Evolutionary conservation across 306 rosid species (phyloP).

Genomic region (Lathyrus oleraceus): DNA sequence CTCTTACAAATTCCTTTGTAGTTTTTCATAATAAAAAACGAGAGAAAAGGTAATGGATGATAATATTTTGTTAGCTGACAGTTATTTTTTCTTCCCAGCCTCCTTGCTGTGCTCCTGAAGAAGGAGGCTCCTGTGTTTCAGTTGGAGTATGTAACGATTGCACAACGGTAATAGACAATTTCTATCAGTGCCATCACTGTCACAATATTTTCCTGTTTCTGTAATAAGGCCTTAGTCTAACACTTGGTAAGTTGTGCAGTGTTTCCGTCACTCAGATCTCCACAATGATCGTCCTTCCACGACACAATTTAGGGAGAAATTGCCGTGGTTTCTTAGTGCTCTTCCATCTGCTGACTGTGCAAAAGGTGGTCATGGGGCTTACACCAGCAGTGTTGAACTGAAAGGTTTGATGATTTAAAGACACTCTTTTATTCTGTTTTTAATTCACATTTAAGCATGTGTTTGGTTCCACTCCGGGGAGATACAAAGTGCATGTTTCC

Average conservation of each 20-base stretch:
- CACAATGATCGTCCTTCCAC: conserved; percentile 78
- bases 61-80: conserved; percentile 35
- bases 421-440: conserved; percentile 6
- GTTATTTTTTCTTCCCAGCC: conserved; percentile 55
- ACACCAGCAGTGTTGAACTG: conserved; percentile 89
- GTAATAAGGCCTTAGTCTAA: conserved; percentile 37
- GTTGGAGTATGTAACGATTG: conserved; percentile 86
- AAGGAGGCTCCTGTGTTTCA: conserved; percentile 62
- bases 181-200: conserved; percentile 9
- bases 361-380: conserved; percentile 99
- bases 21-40: neutral
- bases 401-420: conserved; percentile 59
- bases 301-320: conserved; percentile 75
- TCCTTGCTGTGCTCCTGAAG: conserved; percentile 82
- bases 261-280: conserved; percentile 85
- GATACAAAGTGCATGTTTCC: too few species aligned
- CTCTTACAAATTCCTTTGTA: neutral
- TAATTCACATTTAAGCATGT: conserved; percentile 12
- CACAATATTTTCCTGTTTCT: conserved; percentile 18
- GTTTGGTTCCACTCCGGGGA: too few species aligned
- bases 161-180: conserved; percentile 73
- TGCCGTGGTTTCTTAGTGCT: conserved; percentile 95
- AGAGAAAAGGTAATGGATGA: conserved; percentile 10
- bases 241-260: conserved; percentile 52
- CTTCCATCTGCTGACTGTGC: conserved; percentile 98